These are phyloP conservation scores for Mycena leptocephala DNA, from an alignment of 768 basidiomycete genomes.

Conservation along the genomic window DNA sequence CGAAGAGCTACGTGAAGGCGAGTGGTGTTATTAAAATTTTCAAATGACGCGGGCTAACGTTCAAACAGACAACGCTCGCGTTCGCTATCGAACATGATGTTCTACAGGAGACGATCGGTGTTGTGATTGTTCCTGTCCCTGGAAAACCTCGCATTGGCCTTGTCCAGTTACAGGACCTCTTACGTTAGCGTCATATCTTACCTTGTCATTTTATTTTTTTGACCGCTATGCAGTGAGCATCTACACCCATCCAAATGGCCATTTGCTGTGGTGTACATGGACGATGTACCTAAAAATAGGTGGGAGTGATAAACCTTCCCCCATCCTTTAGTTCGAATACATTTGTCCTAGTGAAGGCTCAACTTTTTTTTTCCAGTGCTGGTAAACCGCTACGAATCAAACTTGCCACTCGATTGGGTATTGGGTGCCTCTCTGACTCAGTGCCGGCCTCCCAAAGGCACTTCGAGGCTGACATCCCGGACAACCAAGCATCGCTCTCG, in stretches of 20 bases:
- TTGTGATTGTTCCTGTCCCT: slow-evolving; percentile 57
- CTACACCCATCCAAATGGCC: slow-evolving; percentile 69
- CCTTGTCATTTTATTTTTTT: not conserved
- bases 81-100: slow-evolving; percentile 65
- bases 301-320: too few relatives aligned
- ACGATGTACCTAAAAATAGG: slow-evolving; percentile 61
- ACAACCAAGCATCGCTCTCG: slow-evolving; percentile 50
- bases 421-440: not conserved
- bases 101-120: slow-evolving; percentile 64
- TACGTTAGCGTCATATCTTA: slow-evolving; percentile 46
- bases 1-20: slow-evolving; percentile 59
- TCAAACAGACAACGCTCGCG: slow-evolving; percentile 54
- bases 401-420: slow-evolving; percentile 32
- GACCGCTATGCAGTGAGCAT: slow-evolving; percentile 51
- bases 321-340: not conserved
- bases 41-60: too few relatives aligned
- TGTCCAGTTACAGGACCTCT: slow-evolving; percentile 57
- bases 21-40: too few relatives aligned
- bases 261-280: slow-evolving; percentile 64
- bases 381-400: slow-evolving; percentile 66
- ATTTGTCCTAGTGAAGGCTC: not conserved
- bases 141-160: slow-evolving; percentile 56
- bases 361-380: slow-evolving; percentile 39
- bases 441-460: slow-evolving; percentile 55
- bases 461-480: slow-evolving; percentile 56